Evolutionary conservation across 2,329 filamentous ascomycete species (phyloP).

Genomic region (Microsporum ferrugineum): DNA sequence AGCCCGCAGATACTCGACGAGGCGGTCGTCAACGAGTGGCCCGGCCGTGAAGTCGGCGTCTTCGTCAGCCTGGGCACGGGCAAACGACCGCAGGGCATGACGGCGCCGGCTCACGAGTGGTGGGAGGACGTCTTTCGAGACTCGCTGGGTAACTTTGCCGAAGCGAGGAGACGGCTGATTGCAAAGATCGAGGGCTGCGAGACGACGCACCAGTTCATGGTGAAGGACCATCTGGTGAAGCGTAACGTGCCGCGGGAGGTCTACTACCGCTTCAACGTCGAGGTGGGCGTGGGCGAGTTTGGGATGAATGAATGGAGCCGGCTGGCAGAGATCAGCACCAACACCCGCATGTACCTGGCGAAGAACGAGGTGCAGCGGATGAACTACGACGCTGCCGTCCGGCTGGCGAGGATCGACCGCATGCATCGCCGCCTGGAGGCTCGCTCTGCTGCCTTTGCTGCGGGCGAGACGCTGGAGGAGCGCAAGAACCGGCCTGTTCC

Average conservation of each 20-base stretch:
- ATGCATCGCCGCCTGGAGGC: conserved; percentile 59
- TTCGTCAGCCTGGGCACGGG: conserved; percentile 94
- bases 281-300: conserved; percentile 91
- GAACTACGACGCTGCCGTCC: conserved; percentile 63
- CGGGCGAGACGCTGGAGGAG: background rate
- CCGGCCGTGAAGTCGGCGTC: conserved; percentile 79
- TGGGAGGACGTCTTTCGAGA: conserved; percentile 73
- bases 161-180: conserved; percentile 73
- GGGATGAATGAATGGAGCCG: conserved; percentile 98
- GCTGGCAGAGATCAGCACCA: conserved; percentile 87
- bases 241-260: conserved; percentile 75
- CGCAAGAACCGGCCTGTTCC: conserved; percentile 8
- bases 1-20: conserved; percentile 77
- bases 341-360: conserved; percentile 71
- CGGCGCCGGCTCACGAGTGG: conserved; percentile 55
- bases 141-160: conserved; percentile 73
- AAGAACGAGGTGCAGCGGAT: conserved; percentile 63
- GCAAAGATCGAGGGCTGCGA: conserved; percentile 93
- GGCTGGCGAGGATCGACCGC: conserved; percentile 71
- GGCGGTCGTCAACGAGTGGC: conserved; percentile 86
- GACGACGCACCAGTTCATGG: conserved; percentile 76
- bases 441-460: conserved; percentile 27
- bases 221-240: conserved; percentile 62
- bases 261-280: conserved; percentile 94
- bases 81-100: conserved; percentile 61